phyloP scores from a whole-genome alignment of 768 basidiomycete genomes.

The Termitomyces sp. region DNA sequence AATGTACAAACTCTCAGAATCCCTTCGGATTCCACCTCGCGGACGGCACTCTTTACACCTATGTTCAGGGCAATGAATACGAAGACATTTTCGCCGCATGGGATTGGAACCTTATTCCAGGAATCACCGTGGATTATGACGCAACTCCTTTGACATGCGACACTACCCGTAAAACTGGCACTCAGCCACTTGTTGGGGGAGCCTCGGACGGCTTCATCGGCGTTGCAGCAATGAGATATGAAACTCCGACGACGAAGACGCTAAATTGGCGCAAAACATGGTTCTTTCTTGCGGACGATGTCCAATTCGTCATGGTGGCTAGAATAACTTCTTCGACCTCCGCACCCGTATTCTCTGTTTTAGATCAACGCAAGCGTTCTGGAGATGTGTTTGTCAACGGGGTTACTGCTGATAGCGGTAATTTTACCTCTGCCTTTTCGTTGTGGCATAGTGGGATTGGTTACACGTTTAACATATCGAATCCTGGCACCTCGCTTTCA shows the following conservation, averaged over 20 bases:
- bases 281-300: constrained; percentile 69
- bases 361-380: constrained; percentile 58
- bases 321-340: constrained; percentile 40
- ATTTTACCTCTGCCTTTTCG: constrained; percentile 23
- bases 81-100: constrained; percentile 69
- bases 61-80: constrained; percentile 64
- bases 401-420: constrained; percentile 6
- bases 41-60: constrained; percentile 63
- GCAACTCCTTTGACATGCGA: constrained; percentile 51
- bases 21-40: constrained; percentile 68
- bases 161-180: constrained; percentile 36
- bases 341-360: constrained; percentile 54
- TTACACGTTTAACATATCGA: constrained; percentile 42
- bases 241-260: constrained; percentile 54
- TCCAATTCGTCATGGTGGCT: constrained; percentile 62
- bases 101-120: constrained; percentile 80
- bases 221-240: constrained; percentile 61
- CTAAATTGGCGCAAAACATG: constrained; percentile 67
- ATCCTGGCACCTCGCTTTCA: constrained; percentile 29
- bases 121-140: constrained; percentile 62
- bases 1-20: constrained; percentile 64
- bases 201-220: constrained; percentile 56
- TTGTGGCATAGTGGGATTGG: constrained; percentile 69
- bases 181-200: constrained; percentile 63
- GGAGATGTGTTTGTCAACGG: constrained; percentile 47